Base-by-base conservation (phyloP, 1,284 basidiomycete species). In the Cutaneotrichosporon cavernicola region DNA sequence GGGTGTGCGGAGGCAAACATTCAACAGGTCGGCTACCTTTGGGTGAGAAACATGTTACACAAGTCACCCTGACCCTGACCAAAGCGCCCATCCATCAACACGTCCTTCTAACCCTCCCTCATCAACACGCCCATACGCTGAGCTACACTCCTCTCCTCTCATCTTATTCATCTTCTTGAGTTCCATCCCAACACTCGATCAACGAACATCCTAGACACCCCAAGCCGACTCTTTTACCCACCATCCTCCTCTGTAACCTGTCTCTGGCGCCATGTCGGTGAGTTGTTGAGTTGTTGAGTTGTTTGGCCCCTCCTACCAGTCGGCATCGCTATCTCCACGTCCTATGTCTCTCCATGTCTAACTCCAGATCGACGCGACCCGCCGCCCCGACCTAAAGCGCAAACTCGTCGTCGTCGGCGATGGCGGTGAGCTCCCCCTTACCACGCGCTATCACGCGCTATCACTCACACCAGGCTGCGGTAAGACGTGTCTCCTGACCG, bases 401-500 rank as follows among this genome's bases (percentile, higher is more conserved):
- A 96, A 96, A 79, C 85, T 96, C 34, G 92, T 96, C 47, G 92
- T 95, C 50, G 92, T 96, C 18, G 81, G 81, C 7, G 79, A 81
- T 68, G 76, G 77, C 60, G 73, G 77, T 79, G 63, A 59, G 77
- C 70, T 1, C 9, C n/a, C 13, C 36, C 18, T 36, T 36, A 36
- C 13, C 46, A 10, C 32, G 14, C 30, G 32, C 8, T 14, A 31
- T 21, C 11, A 4, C 16, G 47, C 26, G 26, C 3, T 26, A 26
- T 26, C 26, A 26, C 65, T 66, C 49, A 66, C 50, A 22, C 1
- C 32, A 80, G 85, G 86, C 82, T 85, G 84, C 70, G 86, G 86
- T 30, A 87, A 87, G 77, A 86, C 85, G 40, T 85, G 85, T 76
- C 70, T 75, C 71, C 73, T 81, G 73, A 77, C 76, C 60, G 73